Percentiles rank a stretch among this genome's conserved stretches.
Conservation (phyloP, 495 filamentous ascomycete genomes). For the Chaetomidium leptoderma region DNA sequence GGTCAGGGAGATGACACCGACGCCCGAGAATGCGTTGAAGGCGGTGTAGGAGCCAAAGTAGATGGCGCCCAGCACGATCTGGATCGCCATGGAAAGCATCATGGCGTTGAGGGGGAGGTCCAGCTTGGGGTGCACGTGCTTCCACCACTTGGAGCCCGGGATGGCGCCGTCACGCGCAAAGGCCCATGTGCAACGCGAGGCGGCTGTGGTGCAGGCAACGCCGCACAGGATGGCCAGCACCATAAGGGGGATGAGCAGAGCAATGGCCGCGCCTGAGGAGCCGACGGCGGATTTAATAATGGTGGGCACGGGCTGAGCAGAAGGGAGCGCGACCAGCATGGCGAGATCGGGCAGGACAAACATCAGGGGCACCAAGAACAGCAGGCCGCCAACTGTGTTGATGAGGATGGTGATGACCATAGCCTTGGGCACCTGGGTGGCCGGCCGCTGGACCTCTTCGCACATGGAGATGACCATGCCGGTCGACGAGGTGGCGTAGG, state of each 20-base stretch:
- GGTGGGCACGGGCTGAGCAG: slow-evolving; percentile 41
- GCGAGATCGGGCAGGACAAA: slow-evolving; percentile 48
- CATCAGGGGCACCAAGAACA: slow-evolving; percentile 48
- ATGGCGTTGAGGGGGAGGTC: slow-evolving; percentile 51
- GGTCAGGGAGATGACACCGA: slow-evolving; percentile 58
- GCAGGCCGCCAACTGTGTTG: slow-evolving; percentile 46
- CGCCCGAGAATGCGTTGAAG: slow-evolving; percentile 59
- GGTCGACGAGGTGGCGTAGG: slow-evolving; percentile 50
- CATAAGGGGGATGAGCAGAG: slow-evolving; percentile 45
- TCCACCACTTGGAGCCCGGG: slow-evolving; percentile 54
- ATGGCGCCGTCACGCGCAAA: slow-evolving; percentile 56
- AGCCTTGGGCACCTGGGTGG: slow-evolving; percentile 49
- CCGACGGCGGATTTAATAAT: slow-evolving; percentile 47
- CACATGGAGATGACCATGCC: slow-evolving; percentile 53
- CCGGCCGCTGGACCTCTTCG: slow-evolving; percentile 46
- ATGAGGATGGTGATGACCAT: slow-evolving; percentile 49
- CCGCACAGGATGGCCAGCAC: slow-evolving; percentile 55
- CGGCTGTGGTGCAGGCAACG: slow-evolving; percentile 57
- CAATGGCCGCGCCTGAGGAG: slow-evolving; percentile 44
- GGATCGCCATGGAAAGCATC: slow-evolving; percentile 47
- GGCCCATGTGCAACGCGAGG: slow-evolving; percentile 57
- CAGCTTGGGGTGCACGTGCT: slow-evolving; percentile 40
- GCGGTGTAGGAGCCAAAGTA: slow-evolving; percentile 51
- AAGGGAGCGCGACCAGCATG: slow-evolving; percentile 37
- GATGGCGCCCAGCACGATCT: slow-evolving; percentile 46